Evolutionary conservation across 2,329 filamentous ascomycete species (phyloP).

Genomic region (Fusarium sp.): DNA sequence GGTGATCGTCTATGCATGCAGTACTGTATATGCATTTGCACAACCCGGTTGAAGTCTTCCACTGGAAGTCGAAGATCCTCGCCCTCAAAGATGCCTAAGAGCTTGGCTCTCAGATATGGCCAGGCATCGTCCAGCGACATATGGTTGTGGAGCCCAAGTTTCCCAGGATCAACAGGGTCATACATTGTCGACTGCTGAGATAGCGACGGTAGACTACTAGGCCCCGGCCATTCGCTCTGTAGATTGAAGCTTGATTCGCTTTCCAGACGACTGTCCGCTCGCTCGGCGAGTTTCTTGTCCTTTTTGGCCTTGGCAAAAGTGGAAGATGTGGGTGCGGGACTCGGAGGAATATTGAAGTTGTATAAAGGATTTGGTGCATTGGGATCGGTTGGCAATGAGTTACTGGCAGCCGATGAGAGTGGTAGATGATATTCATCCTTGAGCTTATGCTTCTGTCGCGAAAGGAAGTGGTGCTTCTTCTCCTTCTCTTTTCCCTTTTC

Average conservation of each 20-base stretch:
- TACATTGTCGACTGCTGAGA: slow-evolving; percentile 61
- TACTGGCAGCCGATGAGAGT: slow-evolving; percentile 81
- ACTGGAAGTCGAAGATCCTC: slow-evolving; percentile 84
- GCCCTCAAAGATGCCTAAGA: slow-evolving; percentile 84
- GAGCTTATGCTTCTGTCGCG: slow-evolving; percentile 82
- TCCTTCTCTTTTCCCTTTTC: slow-evolving; percentile 74
- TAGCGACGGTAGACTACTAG: slow-evolving; percentile 64
- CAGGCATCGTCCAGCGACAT: slow-evolving; percentile 84
- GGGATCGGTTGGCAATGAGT: slow-evolving; percentile 81
- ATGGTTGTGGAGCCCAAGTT: slow-evolving; percentile 72
- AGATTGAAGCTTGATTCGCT: slow-evolving; percentile 62
- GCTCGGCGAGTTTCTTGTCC: slow-evolving; percentile 85
- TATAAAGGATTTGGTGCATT: slow-evolving; percentile 82
- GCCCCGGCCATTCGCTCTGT: slow-evolving; percentile 65
- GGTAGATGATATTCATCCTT: slow-evolving; percentile 81
- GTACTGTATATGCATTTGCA: slow-evolving; percentile 82
- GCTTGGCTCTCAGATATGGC: slow-evolving; percentile 81
- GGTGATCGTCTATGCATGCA: slow-evolving; percentile 81
- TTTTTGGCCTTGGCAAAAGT: slow-evolving; percentile 87
- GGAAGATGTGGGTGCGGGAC: slow-evolving; percentile 73
- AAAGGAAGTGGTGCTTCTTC: slow-evolving; percentile 84
- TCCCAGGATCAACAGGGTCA: slow-evolving; percentile 68
- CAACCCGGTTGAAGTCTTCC: slow-evolving; percentile 85
- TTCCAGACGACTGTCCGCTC: slow-evolving; percentile 65
- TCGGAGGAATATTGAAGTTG: slow-evolving; percentile 81